These are phyloP conservation scores for Chloranthus sessilifolius DNA, from an alignment of 164 flowering plant genomes.

Conservation along the genomic window DNA sequence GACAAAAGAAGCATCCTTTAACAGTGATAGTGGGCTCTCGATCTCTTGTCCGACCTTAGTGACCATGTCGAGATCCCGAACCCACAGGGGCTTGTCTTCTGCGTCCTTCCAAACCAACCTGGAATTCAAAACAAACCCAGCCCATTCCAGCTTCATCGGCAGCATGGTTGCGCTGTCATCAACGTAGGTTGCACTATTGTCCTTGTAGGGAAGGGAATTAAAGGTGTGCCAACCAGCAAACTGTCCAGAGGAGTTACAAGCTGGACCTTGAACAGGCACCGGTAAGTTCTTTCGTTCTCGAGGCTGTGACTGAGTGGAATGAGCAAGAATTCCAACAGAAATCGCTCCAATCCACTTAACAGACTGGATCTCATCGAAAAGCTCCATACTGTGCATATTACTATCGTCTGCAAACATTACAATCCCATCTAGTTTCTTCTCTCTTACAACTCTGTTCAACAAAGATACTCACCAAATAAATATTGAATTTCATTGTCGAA, in stretches of 20 bases:
- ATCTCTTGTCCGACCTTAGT: slow-evolving; percentile 30
- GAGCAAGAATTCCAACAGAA: slow-evolving; percentile 78
- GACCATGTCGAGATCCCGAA: slow-evolving; percentile 49
- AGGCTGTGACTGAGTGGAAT: too few species aligned
- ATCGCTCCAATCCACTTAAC: slow-evolving; percentile 82
- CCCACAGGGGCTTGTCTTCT: slow-evolving; percentile 68
- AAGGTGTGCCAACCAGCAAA: slow-evolving; percentile 83
- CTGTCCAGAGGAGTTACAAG: slow-evolving; percentile 70
- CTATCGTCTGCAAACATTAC: slow-evolving; percentile 92
- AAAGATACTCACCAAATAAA: too few species aligned
- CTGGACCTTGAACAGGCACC: slow-evolving; percentile 88
- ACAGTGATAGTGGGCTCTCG: slow-evolving; percentile 65
- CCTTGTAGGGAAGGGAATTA: slow-evolving; percentile 44
- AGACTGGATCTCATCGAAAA: slow-evolving; percentile 83
- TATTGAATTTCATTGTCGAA: too few species aligned
- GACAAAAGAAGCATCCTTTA: slow-evolving; percentile 66
- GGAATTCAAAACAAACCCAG: slow-evolving; percentile 85
- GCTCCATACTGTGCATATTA: slow-evolving; percentile 83
- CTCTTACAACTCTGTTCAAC: slow-evolving; percentile 58
- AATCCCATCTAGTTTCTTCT: slow-evolving; percentile 70
- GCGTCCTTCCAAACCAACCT: slow-evolving; percentile 69
- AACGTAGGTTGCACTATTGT: slow-evolving; percentile 50
- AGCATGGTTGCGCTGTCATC: slow-evolving; percentile 67
- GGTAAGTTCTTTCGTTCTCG: slow-evolving; percentile 20
- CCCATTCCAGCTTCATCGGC: slow-evolving; percentile 84